A percentile compares a stretch with the other conserved stretches of the same genome.
Evolutionary conservation across 1,284 basidiomycete genomes (phyloP).

Genomic region (Coniferiporia sulphurascens): DNA sequence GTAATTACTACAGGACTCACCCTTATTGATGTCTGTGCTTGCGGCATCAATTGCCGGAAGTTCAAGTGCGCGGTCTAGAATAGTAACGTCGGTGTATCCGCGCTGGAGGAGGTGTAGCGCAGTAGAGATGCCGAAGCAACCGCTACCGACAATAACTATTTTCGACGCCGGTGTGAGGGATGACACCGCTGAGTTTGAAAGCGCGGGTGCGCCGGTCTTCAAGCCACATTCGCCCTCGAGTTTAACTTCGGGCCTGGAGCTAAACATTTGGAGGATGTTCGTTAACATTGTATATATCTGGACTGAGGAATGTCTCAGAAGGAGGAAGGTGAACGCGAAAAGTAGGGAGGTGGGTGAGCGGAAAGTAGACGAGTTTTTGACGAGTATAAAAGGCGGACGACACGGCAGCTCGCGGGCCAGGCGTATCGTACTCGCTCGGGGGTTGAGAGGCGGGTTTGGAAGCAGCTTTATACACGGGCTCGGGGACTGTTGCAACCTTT

Average conservation of each 20-base stretch:
- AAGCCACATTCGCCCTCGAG: neutral
- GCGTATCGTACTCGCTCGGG: too few relatives aligned
- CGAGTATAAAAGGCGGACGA: too few relatives aligned
- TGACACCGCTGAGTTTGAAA: neutral
- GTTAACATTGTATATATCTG: neutral
- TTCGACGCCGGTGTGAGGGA: conserved; percentile 20
- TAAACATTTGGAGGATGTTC: neutral
- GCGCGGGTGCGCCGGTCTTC: neutral
- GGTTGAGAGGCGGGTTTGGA: too few relatives aligned
- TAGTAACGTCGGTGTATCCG: conserved; percentile 61
- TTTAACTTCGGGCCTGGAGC: neutral
- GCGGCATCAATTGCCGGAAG: conserved; percentile 78
- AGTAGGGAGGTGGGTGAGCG: too few relatives aligned
- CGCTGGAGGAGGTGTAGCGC: conserved; percentile 69
- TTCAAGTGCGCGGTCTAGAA: conserved; percentile 62
- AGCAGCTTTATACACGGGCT: neutral
- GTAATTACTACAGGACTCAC: conserved; percentile 34
- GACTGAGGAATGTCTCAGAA: too few relatives aligned
- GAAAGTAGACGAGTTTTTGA: too few relatives aligned
- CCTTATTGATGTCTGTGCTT: conserved; percentile 82
- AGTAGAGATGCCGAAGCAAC: conserved; percentile 83
- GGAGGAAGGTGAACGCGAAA: too few relatives aligned
- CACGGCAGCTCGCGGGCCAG: too few relatives aligned
- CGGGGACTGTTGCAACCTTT: neutral
- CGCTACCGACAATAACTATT: conserved; percentile 78